These are phyloP conservation scores for Cladophialophora carrionii DNA, from an alignment of 2,329 filamentous ascomycete genomes.

Conservation along the genomic window DNA sequence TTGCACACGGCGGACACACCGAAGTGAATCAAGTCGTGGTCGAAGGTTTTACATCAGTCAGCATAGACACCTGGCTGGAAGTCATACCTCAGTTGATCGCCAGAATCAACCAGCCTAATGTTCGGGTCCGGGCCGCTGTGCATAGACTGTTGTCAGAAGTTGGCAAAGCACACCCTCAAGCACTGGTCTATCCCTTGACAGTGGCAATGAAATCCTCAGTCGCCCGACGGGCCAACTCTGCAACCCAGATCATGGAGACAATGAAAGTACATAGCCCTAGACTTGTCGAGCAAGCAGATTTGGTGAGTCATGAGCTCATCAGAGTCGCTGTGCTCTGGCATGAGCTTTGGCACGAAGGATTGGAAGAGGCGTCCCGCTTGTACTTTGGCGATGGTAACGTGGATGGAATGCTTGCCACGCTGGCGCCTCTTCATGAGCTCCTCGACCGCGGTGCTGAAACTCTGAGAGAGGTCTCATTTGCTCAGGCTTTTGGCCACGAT, in stretches of 20 bases:
- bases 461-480: constrained; percentile 92
- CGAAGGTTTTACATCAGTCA: constrained; percentile 88
- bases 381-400: constrained; percentile 99
- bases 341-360: constrained; percentile 96
- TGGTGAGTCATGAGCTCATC: constrained; percentile 95
- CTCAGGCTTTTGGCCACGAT: constrained; percentile 94
- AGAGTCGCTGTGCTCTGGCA: constrained; percentile 97
- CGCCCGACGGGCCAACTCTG: constrained; percentile 80
- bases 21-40: constrained; percentile 88
- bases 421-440: constrained; percentile 88
- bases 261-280: constrained; percentile 93
- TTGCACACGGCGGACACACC: constrained; percentile 82
- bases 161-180: constrained; percentile 91
- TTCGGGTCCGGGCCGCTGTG: constrained; percentile 82
- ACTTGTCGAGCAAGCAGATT: constrained; percentile 91
- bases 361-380: constrained; percentile 92
- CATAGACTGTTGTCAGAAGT: constrained; percentile 92
- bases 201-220: constrained; percentile 98
- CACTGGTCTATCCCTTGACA: constrained; percentile 92
- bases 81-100: constrained; percentile 98
- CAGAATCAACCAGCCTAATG: constrained; percentile 93
- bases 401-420: constrained; percentile 91
- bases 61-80: constrained; percentile 97
- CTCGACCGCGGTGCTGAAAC: constrained; percentile 91
- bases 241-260: constrained; percentile 92